A percentile compares a stretch with the other conserved stretches of the same genome.
Evolutionary conservation across 2,329 filamentous ascomycete species (phyloP).

Genomic region (Waltergamsia citrina): DNA sequence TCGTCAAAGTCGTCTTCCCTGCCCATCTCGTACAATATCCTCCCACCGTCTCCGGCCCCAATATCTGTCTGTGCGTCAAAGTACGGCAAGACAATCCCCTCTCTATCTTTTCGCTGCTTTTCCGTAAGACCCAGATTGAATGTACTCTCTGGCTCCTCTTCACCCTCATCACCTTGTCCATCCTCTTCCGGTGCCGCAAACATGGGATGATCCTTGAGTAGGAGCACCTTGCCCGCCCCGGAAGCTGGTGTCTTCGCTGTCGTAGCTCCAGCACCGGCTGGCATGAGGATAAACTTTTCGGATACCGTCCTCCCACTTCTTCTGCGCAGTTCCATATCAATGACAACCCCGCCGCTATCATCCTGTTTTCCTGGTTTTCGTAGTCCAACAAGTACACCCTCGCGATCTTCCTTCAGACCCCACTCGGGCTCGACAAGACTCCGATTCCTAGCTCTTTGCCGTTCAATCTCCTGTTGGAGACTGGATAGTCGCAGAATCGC

Average conservation of each 20-base stretch:
- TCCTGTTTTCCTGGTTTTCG: constrained; percentile 30
- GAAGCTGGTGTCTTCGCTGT: not conserved
- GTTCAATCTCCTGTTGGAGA: constrained; percentile 63
- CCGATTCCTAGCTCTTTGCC: constrained; percentile 66
- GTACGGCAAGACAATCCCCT: constrained; percentile 87
- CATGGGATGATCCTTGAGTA: constrained; percentile 69
- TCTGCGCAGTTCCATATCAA: constrained; percentile 79
- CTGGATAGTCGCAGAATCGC: constrained; percentile 67
- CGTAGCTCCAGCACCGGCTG: constrained; percentile 7
- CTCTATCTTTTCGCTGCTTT: constrained; percentile 76
- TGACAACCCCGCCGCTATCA: constrained; percentile 45
- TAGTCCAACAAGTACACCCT: constrained; percentile 69
- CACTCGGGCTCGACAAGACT: constrained; percentile 69
- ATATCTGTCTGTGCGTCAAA: constrained; percentile 87
- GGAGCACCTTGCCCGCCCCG: constrained; percentile 27
- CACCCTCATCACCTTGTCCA: constrained; percentile 26
- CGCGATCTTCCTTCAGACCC: constrained; percentile 66
- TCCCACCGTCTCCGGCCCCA: constrained; percentile 73
- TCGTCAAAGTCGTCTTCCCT: constrained; percentile 95
- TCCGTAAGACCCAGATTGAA: constrained; percentile 85
- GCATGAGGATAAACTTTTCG: constrained; percentile 52
- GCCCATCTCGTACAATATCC: constrained; percentile 96
- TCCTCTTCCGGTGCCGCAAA: constrained; percentile 41
- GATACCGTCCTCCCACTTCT: constrained; percentile 70
- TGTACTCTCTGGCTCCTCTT: constrained; percentile 58